Evolutionary conservation across 2,329 filamentous ascomycete species (phyloP), one percentile per base, ranked within the genome.

Genomic region (Cercospora sp.): DNA sequence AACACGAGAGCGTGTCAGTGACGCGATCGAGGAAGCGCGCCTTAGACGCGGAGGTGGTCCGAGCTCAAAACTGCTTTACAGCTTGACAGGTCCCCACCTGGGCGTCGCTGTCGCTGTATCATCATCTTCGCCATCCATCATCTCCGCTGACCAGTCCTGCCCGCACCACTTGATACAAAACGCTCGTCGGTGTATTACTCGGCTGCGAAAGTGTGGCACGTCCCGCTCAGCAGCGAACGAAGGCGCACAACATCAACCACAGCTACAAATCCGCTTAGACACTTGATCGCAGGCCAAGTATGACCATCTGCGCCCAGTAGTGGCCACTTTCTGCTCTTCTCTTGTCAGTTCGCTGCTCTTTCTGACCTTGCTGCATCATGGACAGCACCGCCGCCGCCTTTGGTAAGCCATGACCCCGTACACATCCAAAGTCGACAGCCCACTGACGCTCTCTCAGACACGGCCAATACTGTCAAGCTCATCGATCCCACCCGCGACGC

Each of bases 401-500:
- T 64, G 62, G 62, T 64, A 48, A 64, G 61, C 23, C 33, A 31
- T 23, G 8, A 31, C 26, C 51, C 31, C 16, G 48, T 30, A 3
- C 7, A 45, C 53, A 10, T 9, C n/a, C n/a, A 20, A 36, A 33
- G 7, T 13, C n/a, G 23, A 12, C 42, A 18, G 55, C 18, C 48
- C 48, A 61, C 64, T 71, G 30, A 70, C 63, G n/a, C 26, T 7
- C 48, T 45, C 23, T 26, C 77, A 97, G 94, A 97, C 86, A 88
- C 95, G 77, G 92, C 97, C 79, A 97, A 97, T 80, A 89, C 90
- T 69, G 84, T 83, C 81, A 87, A 90, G 78, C 87, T 97, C 69
- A 89, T 97, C 76, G 94, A 99, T 78, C 87, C 91, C 63, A 88
- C 88, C 73, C 91, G 93, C 76, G 95, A 99, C 81, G 93, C 93